phyloP scores from a whole-genome alignment of 2,329 filamentous ascomycete genomes.

The Sporothrix luriei region DNA sequence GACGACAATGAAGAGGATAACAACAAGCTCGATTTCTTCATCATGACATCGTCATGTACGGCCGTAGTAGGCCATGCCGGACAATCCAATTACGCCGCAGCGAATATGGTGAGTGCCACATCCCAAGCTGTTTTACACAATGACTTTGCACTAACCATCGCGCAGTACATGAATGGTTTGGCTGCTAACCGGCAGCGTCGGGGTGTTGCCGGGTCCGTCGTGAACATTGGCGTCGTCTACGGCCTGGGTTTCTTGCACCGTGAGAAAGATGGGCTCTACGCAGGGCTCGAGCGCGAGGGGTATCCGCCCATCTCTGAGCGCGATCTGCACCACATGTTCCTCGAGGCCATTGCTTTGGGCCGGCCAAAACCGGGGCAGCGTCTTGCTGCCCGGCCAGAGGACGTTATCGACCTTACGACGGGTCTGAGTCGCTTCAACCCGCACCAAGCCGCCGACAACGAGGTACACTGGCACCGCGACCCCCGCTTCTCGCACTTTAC shows the following conservation, averaged over 20 bases:
- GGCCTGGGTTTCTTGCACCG: conserved; percentile 50
- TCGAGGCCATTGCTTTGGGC: conserved; percentile 53
- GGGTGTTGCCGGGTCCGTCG: conserved; percentile 45
- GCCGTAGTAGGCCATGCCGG: conserved; percentile 50
- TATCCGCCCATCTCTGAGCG: conserved; percentile 54
- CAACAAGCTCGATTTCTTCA: conserved; percentile 48
- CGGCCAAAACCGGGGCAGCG: conserved; percentile 39
- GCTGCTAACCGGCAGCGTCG: conserved; percentile 44
- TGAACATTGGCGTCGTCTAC: conserved; percentile 53
- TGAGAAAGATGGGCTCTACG: conserved; percentile 47
- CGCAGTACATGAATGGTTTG: conserved; percentile 50
- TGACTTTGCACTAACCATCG: not conserved
- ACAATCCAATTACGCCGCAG: conserved; percentile 51
- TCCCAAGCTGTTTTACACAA: not conserved
- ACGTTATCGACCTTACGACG: conserved; percentile 46
- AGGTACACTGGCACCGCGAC: conserved; percentile 50
- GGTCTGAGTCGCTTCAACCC: conserved; percentile 47
- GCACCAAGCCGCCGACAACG: conserved; percentile 37
- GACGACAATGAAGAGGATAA: conserved; percentile 29
- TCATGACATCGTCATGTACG: conserved; percentile 52
- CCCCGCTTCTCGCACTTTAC: conserved; percentile 49
- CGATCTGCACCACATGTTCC: conserved; percentile 55
- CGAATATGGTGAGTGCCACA: conserved; percentile 44
- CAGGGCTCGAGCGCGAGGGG: conserved; percentile 48
- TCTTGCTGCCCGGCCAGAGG: not conserved